Evolutionary conservation across 139 green algal species (phyloP).

Genomic region (Haematococcus lacustris): DNA sequence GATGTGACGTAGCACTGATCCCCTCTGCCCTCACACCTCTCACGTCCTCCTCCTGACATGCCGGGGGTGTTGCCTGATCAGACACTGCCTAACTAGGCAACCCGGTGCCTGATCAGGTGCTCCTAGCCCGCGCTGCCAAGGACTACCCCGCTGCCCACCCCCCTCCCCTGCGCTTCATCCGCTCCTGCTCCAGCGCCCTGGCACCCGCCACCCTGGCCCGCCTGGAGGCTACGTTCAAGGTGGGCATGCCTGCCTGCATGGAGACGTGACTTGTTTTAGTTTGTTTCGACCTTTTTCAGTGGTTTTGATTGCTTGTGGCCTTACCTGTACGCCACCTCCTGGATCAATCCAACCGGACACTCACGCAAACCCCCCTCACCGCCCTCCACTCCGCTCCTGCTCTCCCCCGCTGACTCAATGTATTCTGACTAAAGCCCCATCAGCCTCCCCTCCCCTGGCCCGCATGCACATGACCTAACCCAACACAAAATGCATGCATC

Average conservation of each 20-base stretch:
- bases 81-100: background rate
- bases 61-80: background rate
- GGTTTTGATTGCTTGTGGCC: background rate
- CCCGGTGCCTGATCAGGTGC: slow-evolving; percentile 15
- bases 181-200: slow-evolving; percentile 65
- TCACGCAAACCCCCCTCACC: no score
- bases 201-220: slow-evolving; percentile 59
- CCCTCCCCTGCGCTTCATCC: slow-evolving; percentile 75
- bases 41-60: background rate
- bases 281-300: background rate
- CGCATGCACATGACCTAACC: no score
- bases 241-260: background rate
- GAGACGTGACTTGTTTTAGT: background rate
- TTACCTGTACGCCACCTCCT: no score
- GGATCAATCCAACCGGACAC: no score
- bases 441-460: no score
- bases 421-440: no score
- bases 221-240: slow-evolving; percentile 61
- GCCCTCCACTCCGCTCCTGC: no score
- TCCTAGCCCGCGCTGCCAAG: slow-evolving; percentile 27
- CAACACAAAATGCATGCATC: no score
- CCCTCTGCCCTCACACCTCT: background rate
- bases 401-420: no score
- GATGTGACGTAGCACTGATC: background rate
- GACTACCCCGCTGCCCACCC: slow-evolving; percentile 42